These are phyloP conservation scores for Monotropa hypopitys DNA, from an alignment of 179 eudicot species.

Conservation along the genomic window DNA sequence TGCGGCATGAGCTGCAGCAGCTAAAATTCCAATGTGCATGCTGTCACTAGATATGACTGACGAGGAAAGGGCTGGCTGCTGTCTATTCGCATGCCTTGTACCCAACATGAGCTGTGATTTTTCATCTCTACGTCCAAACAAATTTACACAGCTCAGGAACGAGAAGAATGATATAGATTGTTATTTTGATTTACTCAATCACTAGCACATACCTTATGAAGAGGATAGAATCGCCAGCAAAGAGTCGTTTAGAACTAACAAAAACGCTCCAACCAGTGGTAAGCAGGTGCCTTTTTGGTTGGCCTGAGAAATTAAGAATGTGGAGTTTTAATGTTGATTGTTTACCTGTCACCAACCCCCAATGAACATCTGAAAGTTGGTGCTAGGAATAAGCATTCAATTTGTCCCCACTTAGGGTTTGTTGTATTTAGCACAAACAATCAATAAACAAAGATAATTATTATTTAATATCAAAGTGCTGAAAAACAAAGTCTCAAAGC, in stretches of 20 bases:
- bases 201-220: slow-evolving; percentile 57
- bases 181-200: not conserved
- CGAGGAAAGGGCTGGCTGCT: slow-evolving; percentile 90
- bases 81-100: slow-evolving; percentile 73
- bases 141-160: slow-evolving; percentile 3
- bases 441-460: too few species aligned
- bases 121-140: slow-evolving; percentile 66
- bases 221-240: slow-evolving; percentile 93
- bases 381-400: not conserved
- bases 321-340: not conserved
- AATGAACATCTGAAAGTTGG: not conserved
- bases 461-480: too few species aligned
- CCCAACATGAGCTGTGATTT: slow-evolving; percentile 93
- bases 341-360: not conserved
- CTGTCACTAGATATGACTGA: slow-evolving; percentile 99
- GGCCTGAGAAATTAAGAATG: slow-evolving; percentile 44
- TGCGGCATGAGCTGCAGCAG: slow-evolving; percentile 98
- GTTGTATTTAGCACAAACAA: too few species aligned
- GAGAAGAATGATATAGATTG: not conserved
- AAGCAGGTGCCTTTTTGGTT: slow-evolving; percentile 91
- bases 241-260: slow-evolving; percentile 81
- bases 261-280: slow-evolving; percentile 98
- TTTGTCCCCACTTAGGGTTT: not conserved
- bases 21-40: slow-evolving; percentile 97
- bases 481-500: too few species aligned